phyloP scores from a whole-genome alignment of 306 rosid genomes.

The Luffa aegyptiaca region DNA sequence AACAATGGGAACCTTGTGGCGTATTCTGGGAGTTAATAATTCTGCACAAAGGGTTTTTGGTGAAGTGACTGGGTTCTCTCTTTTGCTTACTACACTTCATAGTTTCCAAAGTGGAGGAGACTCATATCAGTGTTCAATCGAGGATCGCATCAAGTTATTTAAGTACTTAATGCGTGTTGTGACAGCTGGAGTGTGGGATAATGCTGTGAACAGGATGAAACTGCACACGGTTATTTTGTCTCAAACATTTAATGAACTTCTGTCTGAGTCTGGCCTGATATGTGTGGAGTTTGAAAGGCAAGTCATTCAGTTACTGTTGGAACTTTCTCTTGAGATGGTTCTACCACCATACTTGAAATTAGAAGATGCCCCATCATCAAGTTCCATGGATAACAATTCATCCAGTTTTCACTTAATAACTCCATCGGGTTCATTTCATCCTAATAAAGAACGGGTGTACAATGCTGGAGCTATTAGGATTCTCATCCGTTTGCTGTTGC shows the following conservation, averaged over 20 bases:
- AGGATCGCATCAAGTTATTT: constrained; percentile 48
- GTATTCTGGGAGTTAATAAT: constrained; percentile 70
- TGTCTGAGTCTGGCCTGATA: constrained; percentile 83
- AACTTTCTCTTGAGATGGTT: constrained; percentile 86
- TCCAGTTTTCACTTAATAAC: constrained; percentile 43
- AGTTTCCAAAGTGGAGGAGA: constrained; percentile 73
- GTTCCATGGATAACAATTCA: constrained; percentile 35
- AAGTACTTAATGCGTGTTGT: constrained; percentile 65
- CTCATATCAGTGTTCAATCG: constrained; percentile 42
- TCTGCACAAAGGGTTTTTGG: constrained; percentile 85
- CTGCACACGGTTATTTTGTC: constrained; percentile 69
- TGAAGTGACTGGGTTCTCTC: constrained; percentile 96
- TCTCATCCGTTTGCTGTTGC: constrained; percentile 69
- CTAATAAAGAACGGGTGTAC: constrained; percentile 62
- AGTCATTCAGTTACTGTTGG: constrained; percentile 87
- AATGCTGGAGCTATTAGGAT: constrained; percentile 84
- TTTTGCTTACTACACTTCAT: constrained; percentile 88
- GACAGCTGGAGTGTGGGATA: constrained; percentile 77
- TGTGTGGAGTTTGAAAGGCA: constrained; percentile 82
- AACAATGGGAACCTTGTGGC: constrained; percentile 86
- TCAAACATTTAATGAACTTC: constrained; percentile 87
- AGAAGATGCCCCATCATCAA: constrained; percentile 39
- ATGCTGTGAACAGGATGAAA: constrained; percentile 70
- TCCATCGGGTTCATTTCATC: constrained; percentile 73
- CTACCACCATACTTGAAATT: constrained; percentile 67